These are phyloP conservation scores for Smittium mucronatum DNA, from an alignment of 371 early-diverging fungal genomes.

Conservation along the genomic window DNA sequence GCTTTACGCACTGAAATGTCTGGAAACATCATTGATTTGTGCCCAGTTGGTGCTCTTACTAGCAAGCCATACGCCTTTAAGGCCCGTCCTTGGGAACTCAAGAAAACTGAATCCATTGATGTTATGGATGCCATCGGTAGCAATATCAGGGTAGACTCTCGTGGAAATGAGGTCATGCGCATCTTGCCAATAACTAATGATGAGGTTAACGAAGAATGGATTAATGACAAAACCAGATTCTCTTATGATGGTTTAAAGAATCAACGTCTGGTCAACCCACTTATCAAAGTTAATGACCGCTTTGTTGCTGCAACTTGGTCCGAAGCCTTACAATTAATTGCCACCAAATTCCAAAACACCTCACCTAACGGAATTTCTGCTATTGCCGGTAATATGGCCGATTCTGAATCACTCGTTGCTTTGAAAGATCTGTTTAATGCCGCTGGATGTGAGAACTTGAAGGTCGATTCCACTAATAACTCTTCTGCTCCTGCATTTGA, in stretches of 20 bases:
- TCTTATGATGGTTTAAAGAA: conserved; percentile 89
- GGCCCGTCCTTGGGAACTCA: conserved; percentile 93
- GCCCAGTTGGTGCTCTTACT: conserved; percentile 95
- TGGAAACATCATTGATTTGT: conserved; percentile 92
- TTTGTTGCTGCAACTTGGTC: conserved; percentile 80
- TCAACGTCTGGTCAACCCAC: conserved; percentile 84
- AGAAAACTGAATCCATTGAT: conserved; percentile 89
- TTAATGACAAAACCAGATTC: conserved; percentile 93
- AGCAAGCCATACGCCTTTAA: conserved; percentile 92
- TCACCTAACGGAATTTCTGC: conserved; percentile 56
- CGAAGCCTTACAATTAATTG: conserved; percentile 67
- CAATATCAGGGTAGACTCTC: conserved; percentile 91
- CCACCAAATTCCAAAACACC: conserved; percentile 43
- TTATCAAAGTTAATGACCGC: conserved; percentile 69
- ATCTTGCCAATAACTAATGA: conserved; percentile 90
- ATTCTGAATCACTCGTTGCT: conserved; percentile 64
- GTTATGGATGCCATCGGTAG: conserved; percentile 88
- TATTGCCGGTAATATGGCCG: conserved; percentile 87
- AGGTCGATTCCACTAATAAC: conserved; percentile 55
- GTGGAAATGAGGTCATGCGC: conserved; percentile 93
- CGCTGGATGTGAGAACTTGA: conserved; percentile 69
- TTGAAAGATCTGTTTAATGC: conserved; percentile 88
- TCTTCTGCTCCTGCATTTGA: conserved; percentile 43
- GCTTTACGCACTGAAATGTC: conserved; percentile 88
- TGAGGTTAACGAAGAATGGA: conserved; percentile 96